Base-by-base conservation (phyloP, 1,284 basidiomycete genomes). In the Erythrobasidium hasegawianum region DNA sequence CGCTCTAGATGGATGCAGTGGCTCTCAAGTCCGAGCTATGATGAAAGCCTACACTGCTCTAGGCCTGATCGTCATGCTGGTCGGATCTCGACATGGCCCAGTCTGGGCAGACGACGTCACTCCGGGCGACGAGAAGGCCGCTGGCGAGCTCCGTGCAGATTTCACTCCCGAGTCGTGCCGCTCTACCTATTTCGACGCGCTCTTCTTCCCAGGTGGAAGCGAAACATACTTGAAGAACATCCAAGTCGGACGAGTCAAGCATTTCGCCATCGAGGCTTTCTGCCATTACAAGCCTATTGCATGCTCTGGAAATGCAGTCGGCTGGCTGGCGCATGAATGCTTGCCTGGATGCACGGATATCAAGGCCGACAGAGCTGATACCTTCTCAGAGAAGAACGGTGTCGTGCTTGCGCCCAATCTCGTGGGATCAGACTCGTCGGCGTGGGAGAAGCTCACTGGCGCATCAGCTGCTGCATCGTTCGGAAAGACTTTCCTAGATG, bases 121-220 rank as follows among this genome's bases (percentile, higher is more conserved):
- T 41, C 50, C 59, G 29, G 70, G 69, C 38, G 70, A 71, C 68
- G 3, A 76, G 74, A 7, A 71, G 73, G 50, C 80, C 78, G 3
- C 72, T 43, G 71, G 71, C 20, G 71, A 71, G 7, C 66, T 85
- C 52, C 74, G 77, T 59, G 83, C 85, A 0, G 84, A 89, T 71
- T 86, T 88, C 75, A 85, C 86, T 68, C 86, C 83, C 66, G 86
- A 90, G 74, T 43, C 57, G 20, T 86, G 86, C 74, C 81, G 88
- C 52, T 88, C 87, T 50, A 90, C 88, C 0, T 74, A 87, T 76
- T 92, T 89, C 72, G 89, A 91, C 75, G 87, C 87, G 0, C 70
- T 90, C 68, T 82, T 87, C 72, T 84, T 91, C 71, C 69, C 71
- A 1, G 67, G 68, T 24, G 71, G 72, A 9, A 69, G 72, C 64